Conservation (phyloP, 2,329 filamentous ascomycete species). For the Botryotinia narcissicola region DNA sequence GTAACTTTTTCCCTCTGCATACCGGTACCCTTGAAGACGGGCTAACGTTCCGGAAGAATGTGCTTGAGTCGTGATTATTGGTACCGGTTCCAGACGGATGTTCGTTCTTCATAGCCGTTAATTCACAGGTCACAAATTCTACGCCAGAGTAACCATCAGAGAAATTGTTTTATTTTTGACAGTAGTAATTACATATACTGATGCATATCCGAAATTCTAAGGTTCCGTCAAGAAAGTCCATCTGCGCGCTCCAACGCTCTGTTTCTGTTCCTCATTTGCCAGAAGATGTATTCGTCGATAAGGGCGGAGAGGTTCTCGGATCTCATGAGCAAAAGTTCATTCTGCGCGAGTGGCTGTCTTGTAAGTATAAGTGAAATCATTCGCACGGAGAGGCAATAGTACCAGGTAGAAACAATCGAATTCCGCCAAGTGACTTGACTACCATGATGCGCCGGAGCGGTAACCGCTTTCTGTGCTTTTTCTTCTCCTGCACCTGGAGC, state of each 20-base stretch:
- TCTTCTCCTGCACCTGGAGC: too few relatives aligned
- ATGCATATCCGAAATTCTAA: background rate
- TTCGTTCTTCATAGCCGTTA: background rate
- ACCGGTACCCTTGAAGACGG: background rate
- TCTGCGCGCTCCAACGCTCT: background rate
- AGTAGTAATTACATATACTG: background rate
- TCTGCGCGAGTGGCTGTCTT: background rate
- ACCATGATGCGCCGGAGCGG: too few relatives aligned
- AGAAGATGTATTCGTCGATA: too few relatives aligned
- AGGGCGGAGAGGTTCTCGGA: too few relatives aligned
- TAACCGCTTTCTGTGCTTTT: too few relatives aligned
- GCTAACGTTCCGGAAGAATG: background rate
- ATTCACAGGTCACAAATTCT: accelerated
- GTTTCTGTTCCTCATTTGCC: background rate
- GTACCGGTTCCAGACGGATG: background rate
- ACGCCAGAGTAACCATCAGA: accelerated
- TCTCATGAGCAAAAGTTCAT: background rate
- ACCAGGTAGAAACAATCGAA: too few relatives aligned
- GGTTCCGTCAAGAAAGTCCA: too few relatives aligned
- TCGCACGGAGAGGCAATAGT: too few relatives aligned
- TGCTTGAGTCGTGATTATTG: accelerated
- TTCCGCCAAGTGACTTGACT: too few relatives aligned
- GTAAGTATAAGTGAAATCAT: background rate
- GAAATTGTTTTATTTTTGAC: background rate
- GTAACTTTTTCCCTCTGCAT: accelerated